Percentiles rank a stretch among this genome's conserved stretches.
Conservation (phyloP, 2,329 filamentous ascomycete species). For the Paradendryphiella salina region DNA sequence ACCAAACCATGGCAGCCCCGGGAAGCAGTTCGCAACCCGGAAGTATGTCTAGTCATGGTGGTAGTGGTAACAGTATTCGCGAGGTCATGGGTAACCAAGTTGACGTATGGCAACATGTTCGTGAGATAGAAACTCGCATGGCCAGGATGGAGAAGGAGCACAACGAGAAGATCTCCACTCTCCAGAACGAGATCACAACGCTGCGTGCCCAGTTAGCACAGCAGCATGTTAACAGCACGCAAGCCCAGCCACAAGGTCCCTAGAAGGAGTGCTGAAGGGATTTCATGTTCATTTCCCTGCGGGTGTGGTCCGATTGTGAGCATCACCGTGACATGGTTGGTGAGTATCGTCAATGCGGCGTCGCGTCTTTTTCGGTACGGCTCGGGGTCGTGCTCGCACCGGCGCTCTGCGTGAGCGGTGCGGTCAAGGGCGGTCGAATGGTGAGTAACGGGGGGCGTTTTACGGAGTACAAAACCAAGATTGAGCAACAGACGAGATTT, state of each 20-base stretch:
- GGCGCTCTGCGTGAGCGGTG: not conserved
- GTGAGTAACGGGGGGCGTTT: conserved; percentile 6
- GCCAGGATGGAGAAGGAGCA: conserved; percentile 54
- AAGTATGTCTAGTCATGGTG: conserved; percentile 59
- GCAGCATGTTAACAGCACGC: conserved; percentile 36
- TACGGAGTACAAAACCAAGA: conserved; percentile 17
- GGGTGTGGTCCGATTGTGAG: conserved; percentile 3
- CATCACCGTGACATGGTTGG: conserved; percentile 11
- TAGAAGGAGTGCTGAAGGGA: not conserved
- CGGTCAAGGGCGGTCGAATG: not conserved
- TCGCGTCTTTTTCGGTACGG: not conserved
- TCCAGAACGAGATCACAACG: conserved; percentile 52
- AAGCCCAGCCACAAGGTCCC: conserved; percentile 23
- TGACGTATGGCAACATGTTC: conserved; percentile 72
- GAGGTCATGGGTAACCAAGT: conserved; percentile 64
- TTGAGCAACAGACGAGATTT: conserved; percentile 16
- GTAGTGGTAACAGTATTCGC: conserved; percentile 63
- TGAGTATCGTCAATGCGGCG: not conserved
- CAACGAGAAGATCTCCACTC: conserved; percentile 49
- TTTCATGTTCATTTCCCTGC: not conserved
- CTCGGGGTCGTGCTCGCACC: not conserved
- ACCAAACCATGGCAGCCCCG: conserved; percentile 43
- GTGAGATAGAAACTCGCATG: conserved; percentile 64
- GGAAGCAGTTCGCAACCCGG: conserved; percentile 54
- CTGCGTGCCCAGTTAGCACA: conserved; percentile 45